These are phyloP conservation scores for Aspergillus sclerotiicarbonarius DNA, from an alignment of 495 filamentous ascomycete species.

Conservation along the genomic window DNA sequence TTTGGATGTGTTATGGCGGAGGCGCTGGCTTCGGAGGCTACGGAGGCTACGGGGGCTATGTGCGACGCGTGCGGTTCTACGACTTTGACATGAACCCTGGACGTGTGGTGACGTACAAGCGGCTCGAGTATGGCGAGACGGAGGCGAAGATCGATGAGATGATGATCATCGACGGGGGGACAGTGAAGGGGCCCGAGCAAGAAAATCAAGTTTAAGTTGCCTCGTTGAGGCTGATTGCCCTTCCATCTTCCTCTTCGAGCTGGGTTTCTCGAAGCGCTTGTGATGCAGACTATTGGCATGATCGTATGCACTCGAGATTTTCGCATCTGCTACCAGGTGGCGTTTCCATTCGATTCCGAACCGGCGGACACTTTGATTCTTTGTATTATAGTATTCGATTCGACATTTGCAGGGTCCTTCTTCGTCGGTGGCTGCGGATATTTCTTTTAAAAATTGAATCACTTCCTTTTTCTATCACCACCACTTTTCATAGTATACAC, in stretches of 20 bases:
- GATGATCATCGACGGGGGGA: slow-evolving; percentile 82
- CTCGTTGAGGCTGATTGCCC: neutral
- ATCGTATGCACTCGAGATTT: neutral
- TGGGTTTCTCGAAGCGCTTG: neutral
- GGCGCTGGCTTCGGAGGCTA: slow-evolving; percentile 90
- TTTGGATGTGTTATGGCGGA: slow-evolving; percentile 99
- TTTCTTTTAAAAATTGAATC: slow-evolving; percentile 2
- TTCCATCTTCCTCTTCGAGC: slow-evolving; percentile 17
- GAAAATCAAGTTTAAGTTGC: neutral
- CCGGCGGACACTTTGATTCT: slow-evolving; percentile 1
- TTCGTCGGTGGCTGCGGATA: neutral
- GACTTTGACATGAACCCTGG: slow-evolving; percentile 90
- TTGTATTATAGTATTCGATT: slow-evolving; percentile 1
- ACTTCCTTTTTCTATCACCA: slow-evolving; percentile 53
- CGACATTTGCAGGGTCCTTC: neutral
- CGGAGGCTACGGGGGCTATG: slow-evolving; percentile 81
- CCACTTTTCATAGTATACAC: slow-evolving; percentile 83
- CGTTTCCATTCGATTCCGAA: neutral
- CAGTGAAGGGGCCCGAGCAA: slow-evolving; percentile 40
- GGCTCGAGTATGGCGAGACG: slow-evolving; percentile 79
- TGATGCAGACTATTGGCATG: neutral
- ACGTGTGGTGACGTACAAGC: slow-evolving; percentile 85
- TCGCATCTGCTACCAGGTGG: neutral
- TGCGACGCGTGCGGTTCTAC: slow-evolving; percentile 80
- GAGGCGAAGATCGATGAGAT: slow-evolving; percentile 74